These are phyloP conservation scores for Botrytis deweyae DNA, from an alignment of 2,329 filamentous ascomycete genomes.

Conservation along the genomic window DNA sequence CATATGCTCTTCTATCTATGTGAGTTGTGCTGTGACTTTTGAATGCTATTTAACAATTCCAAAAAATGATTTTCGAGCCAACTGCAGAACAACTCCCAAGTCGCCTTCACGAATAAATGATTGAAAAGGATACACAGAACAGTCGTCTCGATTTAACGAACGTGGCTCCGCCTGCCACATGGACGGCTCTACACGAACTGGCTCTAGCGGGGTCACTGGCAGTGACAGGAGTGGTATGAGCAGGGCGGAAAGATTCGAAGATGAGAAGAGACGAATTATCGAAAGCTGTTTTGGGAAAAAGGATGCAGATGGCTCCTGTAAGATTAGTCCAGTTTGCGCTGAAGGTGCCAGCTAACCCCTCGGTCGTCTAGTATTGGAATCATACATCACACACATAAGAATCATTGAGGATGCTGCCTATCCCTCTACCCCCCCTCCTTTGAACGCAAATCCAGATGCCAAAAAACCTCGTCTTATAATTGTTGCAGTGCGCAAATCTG, in stretches of 20 bases:
- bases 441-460: slow-evolving; percentile 66
- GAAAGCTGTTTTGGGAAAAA: slow-evolving; percentile 92
- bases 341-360: slow-evolving; percentile 28
- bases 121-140: slow-evolving; percentile 19
- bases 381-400: slow-evolving; percentile 95
- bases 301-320: slow-evolving; percentile 83
- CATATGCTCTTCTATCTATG: not conserved
- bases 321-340: slow-evolving; percentile 22
- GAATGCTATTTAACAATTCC: not conserved
- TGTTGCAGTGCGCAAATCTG: slow-evolving; percentile 87
- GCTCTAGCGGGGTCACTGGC: slow-evolving; percentile 38
- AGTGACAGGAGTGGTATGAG: slow-evolving; percentile 35
- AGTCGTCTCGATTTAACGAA: slow-evolving; percentile 25
- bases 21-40: not conserved
- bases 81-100: slow-evolving; percentile 5
- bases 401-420: slow-evolving; percentile 84
- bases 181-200: slow-evolving; percentile 39
- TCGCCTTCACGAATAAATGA: slow-evolving; percentile 17
- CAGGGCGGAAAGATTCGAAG: slow-evolving; percentile 83
- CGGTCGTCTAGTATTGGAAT: slow-evolving; percentile 66
- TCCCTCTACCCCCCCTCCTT: slow-evolving; percentile 81
- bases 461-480: slow-evolving; percentile 93
- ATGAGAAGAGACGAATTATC: slow-evolving; percentile 92
- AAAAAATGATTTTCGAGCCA: slow-evolving; percentile 15
- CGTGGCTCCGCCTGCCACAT: slow-evolving; percentile 40